A percentile compares a stretch with the other conserved stretches of the same genome.
Conservation (phyloP, 202 grass and related monocot species). For the Bolboschoenoplectus hybrid region DNA sequence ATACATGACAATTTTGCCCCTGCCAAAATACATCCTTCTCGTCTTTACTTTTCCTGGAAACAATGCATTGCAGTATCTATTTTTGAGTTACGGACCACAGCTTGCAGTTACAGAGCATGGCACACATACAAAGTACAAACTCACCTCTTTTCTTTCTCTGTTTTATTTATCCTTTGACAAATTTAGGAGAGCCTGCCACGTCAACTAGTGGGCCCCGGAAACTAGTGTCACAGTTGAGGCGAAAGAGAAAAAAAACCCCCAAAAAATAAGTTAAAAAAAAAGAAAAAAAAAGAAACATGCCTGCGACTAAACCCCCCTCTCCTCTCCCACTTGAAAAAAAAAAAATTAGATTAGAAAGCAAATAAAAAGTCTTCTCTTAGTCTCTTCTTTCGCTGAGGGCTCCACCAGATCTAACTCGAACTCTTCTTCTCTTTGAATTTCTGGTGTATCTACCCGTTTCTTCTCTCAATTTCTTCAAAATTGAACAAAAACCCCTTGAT, state of each 20-base stretch:
- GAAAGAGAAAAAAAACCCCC: neutral
- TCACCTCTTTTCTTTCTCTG: neutral
- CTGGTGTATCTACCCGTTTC: conserved; percentile 19
- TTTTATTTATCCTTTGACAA: neutral
- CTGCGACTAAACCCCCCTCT: neutral
- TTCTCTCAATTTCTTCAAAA: neutral
- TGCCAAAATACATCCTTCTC: neutral
- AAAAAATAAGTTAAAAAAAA: conserved; percentile 2
- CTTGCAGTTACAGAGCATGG: neutral
- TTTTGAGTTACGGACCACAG: neutral
- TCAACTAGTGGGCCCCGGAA: neutral
- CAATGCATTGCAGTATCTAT: neutral
- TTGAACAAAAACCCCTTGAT: neutral
- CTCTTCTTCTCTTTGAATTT: conserved; percentile 12
- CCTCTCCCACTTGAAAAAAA: neutral
- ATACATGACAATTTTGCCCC: neutral
- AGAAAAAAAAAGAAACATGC: neutral
- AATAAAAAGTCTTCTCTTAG: neutral
- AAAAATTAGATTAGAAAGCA: neutral
- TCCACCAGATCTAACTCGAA: neutral
- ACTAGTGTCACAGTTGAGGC: neutral
- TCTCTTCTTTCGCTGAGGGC: conserved; percentile 6
- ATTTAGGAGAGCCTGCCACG: conserved; percentile 23
- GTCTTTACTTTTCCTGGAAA: neutral
- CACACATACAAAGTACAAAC: neutral